Evolutionary conservation across 192 early-diverging fungal species (phyloP).

Genomic region (Rhizoclosmatium globosum): DNA sequence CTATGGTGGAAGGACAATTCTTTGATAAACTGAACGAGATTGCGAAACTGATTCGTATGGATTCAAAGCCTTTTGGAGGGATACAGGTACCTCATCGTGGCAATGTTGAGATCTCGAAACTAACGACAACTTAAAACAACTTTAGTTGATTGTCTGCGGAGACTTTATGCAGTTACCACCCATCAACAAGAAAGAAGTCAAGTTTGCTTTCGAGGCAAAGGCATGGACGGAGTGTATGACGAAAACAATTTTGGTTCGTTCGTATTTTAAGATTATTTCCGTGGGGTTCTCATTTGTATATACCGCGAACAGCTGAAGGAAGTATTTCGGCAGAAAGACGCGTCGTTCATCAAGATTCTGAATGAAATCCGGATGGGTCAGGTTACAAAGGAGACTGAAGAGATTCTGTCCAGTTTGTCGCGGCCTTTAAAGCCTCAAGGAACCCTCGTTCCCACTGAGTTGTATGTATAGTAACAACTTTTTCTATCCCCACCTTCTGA

Average conservation of each 20-base stretch:
- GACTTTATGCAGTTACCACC: slow-evolving; percentile 66
- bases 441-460: slow-evolving; percentile 58
- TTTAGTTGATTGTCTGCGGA: slow-evolving; percentile 52
- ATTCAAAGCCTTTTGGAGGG: slow-evolving; percentile 55
- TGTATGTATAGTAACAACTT: too few relatives aligned
- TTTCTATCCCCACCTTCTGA: slow-evolving; percentile 17
- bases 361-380: slow-evolving; percentile 85
- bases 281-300: background rate
- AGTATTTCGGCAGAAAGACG: slow-evolving; percentile 88
- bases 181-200: slow-evolving; percentile 24
- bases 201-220: slow-evolving; percentile 48
- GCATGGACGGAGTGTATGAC: slow-evolving; percentile 42
- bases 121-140: background rate
- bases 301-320: slow-evolving; percentile 61
- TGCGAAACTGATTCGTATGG: slow-evolving; percentile 33
- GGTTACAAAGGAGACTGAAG: slow-evolving; percentile 63
- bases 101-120: background rate
- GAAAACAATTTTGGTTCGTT: slow-evolving; percentile 39
- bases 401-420: slow-evolving; percentile 61
- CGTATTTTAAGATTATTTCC: background rate
- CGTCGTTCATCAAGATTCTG: slow-evolving; percentile 79
- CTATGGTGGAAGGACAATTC: slow-evolving; percentile 59
- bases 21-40: slow-evolving; percentile 57
- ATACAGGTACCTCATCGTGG: slow-evolving; percentile 44
- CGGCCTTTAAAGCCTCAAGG: slow-evolving; percentile 41